Conservation (phyloP, 306 rosid species). For the Cicer bijugum region DNA sequence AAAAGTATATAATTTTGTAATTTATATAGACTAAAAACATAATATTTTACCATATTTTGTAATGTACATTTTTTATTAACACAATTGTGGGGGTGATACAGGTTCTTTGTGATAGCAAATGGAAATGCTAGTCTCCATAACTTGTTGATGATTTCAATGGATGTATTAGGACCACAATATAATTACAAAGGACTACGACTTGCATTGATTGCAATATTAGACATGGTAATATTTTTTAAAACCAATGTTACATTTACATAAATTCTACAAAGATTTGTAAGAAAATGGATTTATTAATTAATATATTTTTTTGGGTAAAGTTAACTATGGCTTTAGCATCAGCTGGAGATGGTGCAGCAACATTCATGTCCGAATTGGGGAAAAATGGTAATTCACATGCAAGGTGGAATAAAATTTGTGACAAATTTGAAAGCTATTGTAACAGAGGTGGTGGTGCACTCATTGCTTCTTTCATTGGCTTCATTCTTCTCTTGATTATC, state of each 20-base stretch:
- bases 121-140: conserved; percentile 74
- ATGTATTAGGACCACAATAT: conserved; percentile 55
- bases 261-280: neutral
- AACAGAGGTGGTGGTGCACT: conserved; percentile 71
- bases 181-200: conserved; percentile 69
- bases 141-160: conserved; percentile 65
- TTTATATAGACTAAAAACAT: no score
- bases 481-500: conserved; percentile 62
- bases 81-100: conserved; percentile 36
- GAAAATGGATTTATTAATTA: conserved; percentile 3
- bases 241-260: neutral
- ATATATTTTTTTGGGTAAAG: conserved; percentile 43
- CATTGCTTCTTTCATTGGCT: conserved; percentile 69
- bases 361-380: conserved; percentile 84
- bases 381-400: conserved; percentile 88
- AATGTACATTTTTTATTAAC: neutral
- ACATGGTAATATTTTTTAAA: conserved; percentile 58
- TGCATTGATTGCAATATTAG: conserved; percentile 72
- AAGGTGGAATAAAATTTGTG: conserved; percentile 87
- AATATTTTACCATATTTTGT: neutral
- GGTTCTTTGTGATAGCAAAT: conserved; percentile 90
- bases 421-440: conserved; percentile 68
- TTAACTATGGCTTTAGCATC: conserved; percentile 61
- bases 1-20: no score
- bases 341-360: conserved; percentile 83